Evolutionary conservation across 1,284 basidiomycete genomes (phyloP).

Genomic region (Apiotrichum montevideense): DNA sequence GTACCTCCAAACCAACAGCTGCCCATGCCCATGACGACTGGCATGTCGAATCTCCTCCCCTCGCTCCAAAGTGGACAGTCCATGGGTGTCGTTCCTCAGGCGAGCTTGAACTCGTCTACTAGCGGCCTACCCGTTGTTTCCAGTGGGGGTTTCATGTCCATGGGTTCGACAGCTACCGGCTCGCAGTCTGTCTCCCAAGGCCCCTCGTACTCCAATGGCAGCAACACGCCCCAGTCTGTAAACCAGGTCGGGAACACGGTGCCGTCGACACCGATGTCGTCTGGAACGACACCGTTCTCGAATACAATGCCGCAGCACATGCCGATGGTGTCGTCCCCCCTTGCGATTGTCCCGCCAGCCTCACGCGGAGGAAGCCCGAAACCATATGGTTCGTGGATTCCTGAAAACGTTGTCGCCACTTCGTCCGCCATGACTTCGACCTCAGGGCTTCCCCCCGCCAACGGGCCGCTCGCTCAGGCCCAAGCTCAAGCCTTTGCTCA

Average conservation of each 20-base stretch:
- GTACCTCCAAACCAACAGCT: not conserved
- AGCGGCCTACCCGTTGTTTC: slow-evolving; percentile 4
- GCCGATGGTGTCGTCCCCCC: slow-evolving; percentile 40
- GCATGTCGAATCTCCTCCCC: slow-evolving; percentile 19
- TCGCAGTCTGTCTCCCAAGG: slow-evolving; percentile 32
- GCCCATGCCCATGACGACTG: not conserved
- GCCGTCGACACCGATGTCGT: slow-evolving; percentile 24
- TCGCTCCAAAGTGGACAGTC: slow-evolving; percentile 27
- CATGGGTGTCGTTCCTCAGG: not conserved
- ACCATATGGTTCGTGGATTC: slow-evolving; percentile 13
- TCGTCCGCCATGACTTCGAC: slow-evolving; percentile 10
- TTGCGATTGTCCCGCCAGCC: slow-evolving; percentile 29
- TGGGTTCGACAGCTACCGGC: not conserved
- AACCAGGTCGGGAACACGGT: slow-evolving; percentile 30
- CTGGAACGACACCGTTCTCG: slow-evolving; percentile 25
- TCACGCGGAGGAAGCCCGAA: slow-evolving; percentile 32
- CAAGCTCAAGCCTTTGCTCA: slow-evolving; percentile 9
- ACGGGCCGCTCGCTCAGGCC: slow-evolving; percentile 15
- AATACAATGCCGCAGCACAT: slow-evolving; percentile 29
- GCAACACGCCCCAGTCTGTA: slow-evolving; percentile 9
- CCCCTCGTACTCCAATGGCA: slow-evolving; percentile 45
- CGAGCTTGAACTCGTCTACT: not conserved
- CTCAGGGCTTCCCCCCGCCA: not conserved
- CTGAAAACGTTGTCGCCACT: slow-evolving; percentile 8
- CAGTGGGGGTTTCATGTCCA: slow-evolving; percentile 2